Evolutionary conservation across 306 rosid genomes (phyloP).

Genomic region (Acacia melanoxylon): DNA sequence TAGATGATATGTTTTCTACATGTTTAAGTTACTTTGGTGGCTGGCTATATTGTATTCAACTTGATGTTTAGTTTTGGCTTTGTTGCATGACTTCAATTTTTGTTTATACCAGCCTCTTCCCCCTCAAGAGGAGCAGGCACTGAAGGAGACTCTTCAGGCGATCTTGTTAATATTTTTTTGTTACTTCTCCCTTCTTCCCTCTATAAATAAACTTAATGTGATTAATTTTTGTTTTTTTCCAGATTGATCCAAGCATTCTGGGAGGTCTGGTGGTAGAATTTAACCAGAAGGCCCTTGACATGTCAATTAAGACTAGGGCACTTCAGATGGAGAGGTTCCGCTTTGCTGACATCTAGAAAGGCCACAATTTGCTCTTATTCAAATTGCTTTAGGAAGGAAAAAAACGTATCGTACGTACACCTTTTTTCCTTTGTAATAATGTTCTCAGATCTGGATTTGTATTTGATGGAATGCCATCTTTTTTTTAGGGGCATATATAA

Average conservation of each 20-base stretch:
- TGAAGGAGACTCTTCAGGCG: constrained; percentile 79
- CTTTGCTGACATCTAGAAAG: constrained; percentile 50
- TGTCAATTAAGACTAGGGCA: constrained; percentile 87
- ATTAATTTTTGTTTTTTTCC: constrained; percentile 21
- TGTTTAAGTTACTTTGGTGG: neutral
- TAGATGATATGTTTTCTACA: neutral
- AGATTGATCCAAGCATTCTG: constrained; percentile 89
- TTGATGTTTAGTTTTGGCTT: neutral
- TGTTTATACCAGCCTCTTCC: constrained; percentile 70
- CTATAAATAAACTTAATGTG: neutral
- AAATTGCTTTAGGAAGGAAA: constrained; percentile 24
- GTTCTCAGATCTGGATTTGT: constrained; percentile 35
- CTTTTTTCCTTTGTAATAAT: constrained; percentile 34
- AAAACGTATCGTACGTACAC: constrained; percentile 19
- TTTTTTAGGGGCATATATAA: constrained; percentile 71
- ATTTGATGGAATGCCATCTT: constrained; percentile 54
- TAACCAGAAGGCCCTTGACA: constrained; percentile 78
- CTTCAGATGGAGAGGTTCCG: constrained; percentile 90
- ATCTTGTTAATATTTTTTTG: constrained; percentile 17
- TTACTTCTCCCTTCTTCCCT: neutral
- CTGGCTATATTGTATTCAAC: neutral
- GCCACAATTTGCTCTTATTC: constrained; percentile 30
- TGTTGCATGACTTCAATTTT: neutral
- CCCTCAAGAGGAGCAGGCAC: constrained; percentile 81
- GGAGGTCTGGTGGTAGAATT: constrained; percentile 91